phyloP scores from a whole-genome alignment of 2,329 filamentous ascomycete species.

The Pseudocercospora fijiensis region DNA sequence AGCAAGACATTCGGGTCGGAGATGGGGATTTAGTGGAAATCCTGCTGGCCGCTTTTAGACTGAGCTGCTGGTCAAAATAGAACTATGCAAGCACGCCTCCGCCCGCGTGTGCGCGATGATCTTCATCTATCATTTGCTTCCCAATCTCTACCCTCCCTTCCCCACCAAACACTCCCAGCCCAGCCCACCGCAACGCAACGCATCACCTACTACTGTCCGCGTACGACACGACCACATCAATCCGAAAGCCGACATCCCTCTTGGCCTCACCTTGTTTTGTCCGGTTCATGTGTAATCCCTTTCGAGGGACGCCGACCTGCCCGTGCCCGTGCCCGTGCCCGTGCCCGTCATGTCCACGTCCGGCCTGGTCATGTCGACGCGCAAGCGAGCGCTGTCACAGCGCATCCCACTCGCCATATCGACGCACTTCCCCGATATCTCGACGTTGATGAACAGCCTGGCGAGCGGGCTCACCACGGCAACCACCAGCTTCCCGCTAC shows the following conservation, averaged over 20 bases:
- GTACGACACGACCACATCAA: not conserved
- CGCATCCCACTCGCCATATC: constrained; percentile 21
- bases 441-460: constrained; percentile 26
- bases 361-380: constrained; percentile 20
- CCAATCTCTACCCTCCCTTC: not conserved
- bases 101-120: not conserved
- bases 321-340: no score
- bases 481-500: constrained; percentile 13
- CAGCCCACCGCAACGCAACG: not conserved
- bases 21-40: not conserved
- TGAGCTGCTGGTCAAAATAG: not conserved
- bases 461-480: constrained; percentile 21
- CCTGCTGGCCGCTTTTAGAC: not conserved
- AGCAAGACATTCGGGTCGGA: not conserved
- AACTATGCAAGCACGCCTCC: not conserved
- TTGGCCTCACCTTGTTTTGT: constrained; percentile 11
- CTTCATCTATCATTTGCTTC: not conserved
- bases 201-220: not conserved
- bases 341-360: constrained; percentile 17
- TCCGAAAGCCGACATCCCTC: not conserved
- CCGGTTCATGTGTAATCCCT: constrained; percentile 13
- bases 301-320: constrained; percentile 11
- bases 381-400: constrained; percentile 25
- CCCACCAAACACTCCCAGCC: not conserved
- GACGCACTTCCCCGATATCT: constrained; percentile 26